Evolutionary conservation across 148 eudicot species (phyloP).

Genomic region (Arbutus unedo): DNA sequence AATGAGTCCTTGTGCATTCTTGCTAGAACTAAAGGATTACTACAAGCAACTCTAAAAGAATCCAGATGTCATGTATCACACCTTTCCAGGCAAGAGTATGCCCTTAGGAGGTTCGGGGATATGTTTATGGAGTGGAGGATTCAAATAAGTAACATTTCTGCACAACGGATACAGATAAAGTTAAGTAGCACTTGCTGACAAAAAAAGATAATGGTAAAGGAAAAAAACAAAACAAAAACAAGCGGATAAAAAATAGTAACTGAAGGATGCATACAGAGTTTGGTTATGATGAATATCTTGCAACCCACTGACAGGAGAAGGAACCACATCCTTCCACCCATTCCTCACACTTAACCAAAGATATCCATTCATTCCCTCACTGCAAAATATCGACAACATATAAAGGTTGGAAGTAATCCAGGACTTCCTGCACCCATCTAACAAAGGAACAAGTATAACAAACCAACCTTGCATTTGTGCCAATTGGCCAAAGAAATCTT

Average conservation of each 20-base stretch:
- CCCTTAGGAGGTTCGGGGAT: constrained; percentile 72
- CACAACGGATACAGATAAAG: constrained; percentile 23
- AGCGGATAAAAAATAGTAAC: neutral
- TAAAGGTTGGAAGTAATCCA: neutral
- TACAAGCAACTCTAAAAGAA: constrained; percentile 11
- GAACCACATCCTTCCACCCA: constrained; percentile 52
- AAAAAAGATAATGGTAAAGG: neutral
- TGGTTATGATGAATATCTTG: constrained; percentile 56
- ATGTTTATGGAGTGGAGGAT: constrained; percentile 69
- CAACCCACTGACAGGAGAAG: constrained; percentile 64
- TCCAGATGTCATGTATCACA: constrained; percentile 20
- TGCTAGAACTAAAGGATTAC: neutral
- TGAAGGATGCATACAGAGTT: constrained; percentile 55
- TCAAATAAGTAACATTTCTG: constrained; percentile 76
- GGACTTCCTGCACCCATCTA: neutral
- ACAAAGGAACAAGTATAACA: neutral
- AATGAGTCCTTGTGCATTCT: neutral
- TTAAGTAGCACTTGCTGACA: neutral
- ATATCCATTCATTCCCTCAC: constrained; percentile 92
- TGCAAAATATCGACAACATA: constrained; percentile 24
- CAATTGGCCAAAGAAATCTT: constrained; percentile 60
- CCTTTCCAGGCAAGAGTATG: constrained; percentile 73
- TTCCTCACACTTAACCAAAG: constrained; percentile 79
- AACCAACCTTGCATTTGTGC: constrained; percentile 56
- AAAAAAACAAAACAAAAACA: neutral